These are phyloP conservation scores for Fusarium veterinarium DNA, from an alignment of 2,329 filamentous ascomycete genomes.

Conservation along the genomic window DNA sequence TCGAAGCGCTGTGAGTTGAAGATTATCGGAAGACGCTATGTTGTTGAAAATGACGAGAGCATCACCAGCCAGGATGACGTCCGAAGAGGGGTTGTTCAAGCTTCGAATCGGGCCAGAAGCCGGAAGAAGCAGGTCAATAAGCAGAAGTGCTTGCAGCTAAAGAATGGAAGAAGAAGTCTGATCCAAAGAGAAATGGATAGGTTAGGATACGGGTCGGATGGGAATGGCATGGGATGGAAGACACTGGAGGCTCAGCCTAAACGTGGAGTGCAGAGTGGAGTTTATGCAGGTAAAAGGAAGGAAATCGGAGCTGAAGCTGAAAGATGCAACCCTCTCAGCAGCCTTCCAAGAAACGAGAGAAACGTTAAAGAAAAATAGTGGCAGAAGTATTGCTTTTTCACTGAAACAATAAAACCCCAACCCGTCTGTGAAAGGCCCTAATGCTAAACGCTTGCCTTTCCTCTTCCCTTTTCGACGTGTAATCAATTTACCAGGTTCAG, in stretches of 20 bases:
- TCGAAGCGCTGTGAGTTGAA: not conserved
- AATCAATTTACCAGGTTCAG: conserved; percentile 15
- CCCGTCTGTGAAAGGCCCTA: not conserved
- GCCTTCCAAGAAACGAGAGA: not conserved
- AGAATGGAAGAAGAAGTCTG: conserved; percentile 3
- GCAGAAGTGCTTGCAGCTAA: conserved; percentile 12
- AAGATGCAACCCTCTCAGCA: not conserved
- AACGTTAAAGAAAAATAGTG: not conserved
- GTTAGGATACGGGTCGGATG: not conserved
- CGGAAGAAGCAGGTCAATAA: conserved; percentile 16
- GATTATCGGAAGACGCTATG: conserved; percentile 19
- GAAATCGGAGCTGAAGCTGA: conserved; percentile 18
- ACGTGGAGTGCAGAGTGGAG: conserved; percentile 38
- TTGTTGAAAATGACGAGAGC: conserved; percentile 20
- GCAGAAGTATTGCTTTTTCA: not conserved
- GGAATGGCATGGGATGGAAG: conserved; percentile 2
- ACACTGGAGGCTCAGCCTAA: conserved; percentile 21
- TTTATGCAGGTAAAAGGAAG: conserved; percentile 35
- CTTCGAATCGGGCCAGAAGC: conserved; percentile 5
- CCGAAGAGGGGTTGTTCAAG: conserved; percentile 7
- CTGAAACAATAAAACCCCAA: not conserved
- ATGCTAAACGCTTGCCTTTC: not conserved
- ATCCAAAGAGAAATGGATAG: not conserved
- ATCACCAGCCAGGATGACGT: conserved; percentile 23
- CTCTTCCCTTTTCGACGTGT: conserved; percentile 3